Percentiles rank a stretch among this genome's conserved stretches.
These are phyloP conservation scores for Starmera stellimalicola DNA, from an alignment of 1,139 yeast genomes.

Conservation along the genomic window DNA sequence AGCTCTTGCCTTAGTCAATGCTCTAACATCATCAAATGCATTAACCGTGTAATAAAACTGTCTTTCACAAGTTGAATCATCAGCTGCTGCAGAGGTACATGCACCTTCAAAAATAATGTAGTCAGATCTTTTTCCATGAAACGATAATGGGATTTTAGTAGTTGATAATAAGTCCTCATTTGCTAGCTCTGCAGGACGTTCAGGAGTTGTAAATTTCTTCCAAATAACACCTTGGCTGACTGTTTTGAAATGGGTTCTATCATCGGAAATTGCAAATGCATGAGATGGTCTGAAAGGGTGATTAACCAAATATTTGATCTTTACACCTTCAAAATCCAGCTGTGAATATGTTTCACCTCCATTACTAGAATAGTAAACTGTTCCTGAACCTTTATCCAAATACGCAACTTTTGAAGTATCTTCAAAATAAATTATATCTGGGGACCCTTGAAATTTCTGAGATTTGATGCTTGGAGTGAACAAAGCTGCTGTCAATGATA, in stretches of 20 bases:
- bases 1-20: conserved; percentile 25
- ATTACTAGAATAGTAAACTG: conserved; percentile 37
- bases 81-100: conserved; percentile 22
- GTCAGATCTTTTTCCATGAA: conserved; percentile 33
- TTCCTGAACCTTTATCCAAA: conserved; percentile 22
- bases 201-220: conserved; percentile 30
- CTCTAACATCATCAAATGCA: conserved; percentile 36
- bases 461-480: conserved; percentile 16
- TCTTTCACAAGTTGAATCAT: conserved; percentile 25
- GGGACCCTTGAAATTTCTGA: conserved; percentile 14
- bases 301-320: conserved; percentile 26
- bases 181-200: conserved; percentile 15
- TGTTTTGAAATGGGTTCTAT: conserved; percentile 38
- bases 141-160: conserved; percentile 19
- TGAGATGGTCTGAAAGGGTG: conserved; percentile 36
- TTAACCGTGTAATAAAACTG: conserved; percentile 40
- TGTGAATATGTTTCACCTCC: conserved; percentile 45
- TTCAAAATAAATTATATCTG: conserved; percentile 37
- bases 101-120: conserved; percentile 30
- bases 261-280: conserved; percentile 42
- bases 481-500: too few relatives aligned
- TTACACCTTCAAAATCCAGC: conserved; percentile 24
- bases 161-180: conserved; percentile 11
- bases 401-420: conserved; percentile 37
- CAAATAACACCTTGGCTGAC: conserved; percentile 49